Percentiles rank a stretch among this genome's conserved stretches.
These are phyloP conservation scores for Geotrichum carabidarum DNA, from an alignment of 1,139 yeast species.

Conservation along the genomic window DNA sequence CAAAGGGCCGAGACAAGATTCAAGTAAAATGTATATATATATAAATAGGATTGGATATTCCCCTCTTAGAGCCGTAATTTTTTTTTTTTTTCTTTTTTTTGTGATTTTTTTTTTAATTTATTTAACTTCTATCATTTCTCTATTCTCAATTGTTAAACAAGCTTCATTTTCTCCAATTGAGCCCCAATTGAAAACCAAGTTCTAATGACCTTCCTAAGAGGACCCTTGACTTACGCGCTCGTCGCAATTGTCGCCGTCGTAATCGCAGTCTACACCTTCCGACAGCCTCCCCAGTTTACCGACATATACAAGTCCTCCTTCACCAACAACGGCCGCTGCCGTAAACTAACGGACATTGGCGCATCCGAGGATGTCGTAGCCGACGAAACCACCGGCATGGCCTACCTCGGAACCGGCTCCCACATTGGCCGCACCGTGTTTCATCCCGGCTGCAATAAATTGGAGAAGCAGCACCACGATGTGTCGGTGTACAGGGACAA, in stretches of 20 bases:
- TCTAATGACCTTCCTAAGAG: too few species aligned
- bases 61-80: too few species aligned
- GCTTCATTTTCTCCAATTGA: too few species aligned
- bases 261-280: neutral
- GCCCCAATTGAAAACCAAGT: too few species aligned
- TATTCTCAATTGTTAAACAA: too few species aligned
- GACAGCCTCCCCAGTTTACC: neutral
- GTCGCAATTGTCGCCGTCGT: neutral
- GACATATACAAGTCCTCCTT: neutral
- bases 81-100: too few species aligned
- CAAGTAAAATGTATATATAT: too few species aligned
- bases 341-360: neutral
- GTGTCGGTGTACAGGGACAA: constrained; percentile 11
- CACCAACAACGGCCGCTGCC: neutral
- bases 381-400: constrained; percentile 10
- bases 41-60: too few species aligned
- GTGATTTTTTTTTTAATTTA: too few species aligned
- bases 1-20: too few species aligned
- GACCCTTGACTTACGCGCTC: neutral
- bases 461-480: neutral
- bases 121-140: too few species aligned
- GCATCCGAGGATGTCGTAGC: constrained; percentile 14
- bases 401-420: constrained; percentile 8
- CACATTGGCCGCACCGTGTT: neutral
- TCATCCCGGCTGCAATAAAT: constrained; percentile 5